phyloP scores from a whole-genome alignment of 352 stramenopile species.

The Globisporangium megalacanthum region DNA sequence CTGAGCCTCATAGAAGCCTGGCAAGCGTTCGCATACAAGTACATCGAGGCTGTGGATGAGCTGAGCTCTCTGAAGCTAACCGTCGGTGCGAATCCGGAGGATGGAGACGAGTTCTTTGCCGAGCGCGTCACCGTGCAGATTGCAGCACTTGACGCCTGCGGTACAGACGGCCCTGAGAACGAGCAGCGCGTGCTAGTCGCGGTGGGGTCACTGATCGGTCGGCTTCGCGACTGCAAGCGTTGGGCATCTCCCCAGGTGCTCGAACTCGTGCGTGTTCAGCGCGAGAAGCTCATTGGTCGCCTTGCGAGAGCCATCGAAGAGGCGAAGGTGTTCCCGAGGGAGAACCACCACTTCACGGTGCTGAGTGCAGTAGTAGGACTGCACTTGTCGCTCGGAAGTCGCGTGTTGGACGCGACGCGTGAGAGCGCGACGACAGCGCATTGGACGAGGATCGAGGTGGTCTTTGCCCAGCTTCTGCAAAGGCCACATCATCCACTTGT shows the following conservation, averaged over 20 bases:
- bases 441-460: slow-evolving; percentile 19
- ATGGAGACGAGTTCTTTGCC: slow-evolving; percentile 32
- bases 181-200: slow-evolving; percentile 18
- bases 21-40: slow-evolving; percentile 40
- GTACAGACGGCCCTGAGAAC: slow-evolving; percentile 12
- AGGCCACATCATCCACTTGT: slow-evolving; percentile 4
- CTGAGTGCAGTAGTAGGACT: slow-evolving; percentile 24
- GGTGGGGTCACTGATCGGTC: slow-evolving; percentile 29
- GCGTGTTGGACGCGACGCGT: slow-evolving; percentile 19
- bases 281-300: slow-evolving; percentile 18
- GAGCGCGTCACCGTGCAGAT: slow-evolving; percentile 21
- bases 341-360: slow-evolving; percentile 12
- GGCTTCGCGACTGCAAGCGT: slow-evolving; percentile 30
- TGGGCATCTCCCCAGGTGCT: slow-evolving; percentile 27
- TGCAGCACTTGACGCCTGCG: slow-evolving; percentile 5
- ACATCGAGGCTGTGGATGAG: slow-evolving; percentile 26
- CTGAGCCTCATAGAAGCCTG: slow-evolving; percentile 35
- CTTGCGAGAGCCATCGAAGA: slow-evolving; percentile 32
- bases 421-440: slow-evolving; percentile 11
- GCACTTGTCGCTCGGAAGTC: slow-evolving; percentile 28
- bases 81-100: slow-evolving; percentile 30
- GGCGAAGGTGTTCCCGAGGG: slow-evolving; percentile 26
- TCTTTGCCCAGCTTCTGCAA: slow-evolving; percentile 21
- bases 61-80: slow-evolving; percentile 37
- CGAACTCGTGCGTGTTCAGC: slow-evolving; percentile 16